Conservation (phyloP, 305 asterid genomes). For the Fraxinus albicans region DNA sequence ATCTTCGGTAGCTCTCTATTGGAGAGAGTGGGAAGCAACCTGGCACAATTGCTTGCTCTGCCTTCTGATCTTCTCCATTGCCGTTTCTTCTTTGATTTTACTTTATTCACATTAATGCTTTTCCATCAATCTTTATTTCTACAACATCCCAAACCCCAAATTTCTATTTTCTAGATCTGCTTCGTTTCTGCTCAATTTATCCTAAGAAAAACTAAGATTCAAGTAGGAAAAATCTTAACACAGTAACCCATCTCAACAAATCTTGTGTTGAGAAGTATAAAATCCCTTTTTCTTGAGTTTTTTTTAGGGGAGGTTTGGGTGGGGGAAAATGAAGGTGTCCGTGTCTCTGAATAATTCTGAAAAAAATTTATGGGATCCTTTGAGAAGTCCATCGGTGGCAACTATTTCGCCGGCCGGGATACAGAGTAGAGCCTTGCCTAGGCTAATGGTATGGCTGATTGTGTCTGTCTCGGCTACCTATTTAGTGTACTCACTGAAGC, state of each 20-base stretch:
- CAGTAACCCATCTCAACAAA: not conserved
- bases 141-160: not conserved
- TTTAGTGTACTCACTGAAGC: constrained; percentile 63
- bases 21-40: not conserved
- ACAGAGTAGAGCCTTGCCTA: constrained; percentile 46
- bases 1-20: not conserved
- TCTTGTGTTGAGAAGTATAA: not conserved
- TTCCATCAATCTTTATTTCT: not conserved
- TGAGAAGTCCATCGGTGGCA: constrained; percentile 38
- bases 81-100: not conserved
- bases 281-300: not conserved
- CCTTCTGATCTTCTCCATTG: not conserved
- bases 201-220: not conserved
- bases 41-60: not conserved
- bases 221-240: not conserved
- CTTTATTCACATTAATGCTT: not conserved
- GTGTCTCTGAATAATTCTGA: constrained; percentile 53
- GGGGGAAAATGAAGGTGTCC: constrained; percentile 43
- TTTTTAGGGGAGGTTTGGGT: not conserved
- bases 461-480: constrained; percentile 66
- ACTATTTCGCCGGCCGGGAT: constrained; percentile 29
- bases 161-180: not conserved
- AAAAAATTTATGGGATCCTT: constrained; percentile 67
- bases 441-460: constrained; percentile 62
- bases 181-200: not conserved